Base-by-base conservation (phyloP, 257 asterid species). In the Primulina huaijiensis region DNA sequence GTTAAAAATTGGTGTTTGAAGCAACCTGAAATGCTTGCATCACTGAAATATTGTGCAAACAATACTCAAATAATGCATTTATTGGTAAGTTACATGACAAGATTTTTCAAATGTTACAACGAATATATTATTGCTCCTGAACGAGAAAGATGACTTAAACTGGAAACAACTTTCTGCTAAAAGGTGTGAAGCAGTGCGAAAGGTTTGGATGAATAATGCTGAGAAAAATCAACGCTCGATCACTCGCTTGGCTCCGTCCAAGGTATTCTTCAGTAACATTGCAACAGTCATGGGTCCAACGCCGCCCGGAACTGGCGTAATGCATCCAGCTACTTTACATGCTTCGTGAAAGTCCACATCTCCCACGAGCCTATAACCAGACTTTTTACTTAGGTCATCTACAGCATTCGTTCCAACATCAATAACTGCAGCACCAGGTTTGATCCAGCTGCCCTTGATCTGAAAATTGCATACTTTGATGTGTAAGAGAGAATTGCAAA, bases 231-330 rank as follows among this genome's bases (percentile, higher is more conserved):
- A 81, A 31, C 19, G 62, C 80, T 78, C 88, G 14, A 90, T 80
- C 23, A 67, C 88, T 80, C 96, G 89, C 78, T 87, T 90, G 65
- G 96, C 97, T 74, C 95, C 97, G 53, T 83, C 95, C 79, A 89
- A 71, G 23, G 97, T 89, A 77, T 93, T 93, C 89, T 85, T 89
- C 16, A 93, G 85, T 20, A 93, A 83, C 99, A 93, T 89, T 46
- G 99, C 97, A 62, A 93, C 95, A 10, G 96, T 93, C 96, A 90
- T 84, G 4, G 99, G 99, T 70, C 99, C 99, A 29, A 90, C 97
- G 3, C 97, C 97, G 60, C 97, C 99, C 0, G 99, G 96, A 79
- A 93, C 99, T 2, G 97, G 99, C 70, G 97, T 93, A 66, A 93
- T 80, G 68, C 86, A 91, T 67, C 96, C 96, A 16, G 99, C 97